Evolutionary conservation across 1,139 yeast species (phyloP), one percentile per base, ranked within the genome.

Genomic region (Kazachstania sp.): DNA sequence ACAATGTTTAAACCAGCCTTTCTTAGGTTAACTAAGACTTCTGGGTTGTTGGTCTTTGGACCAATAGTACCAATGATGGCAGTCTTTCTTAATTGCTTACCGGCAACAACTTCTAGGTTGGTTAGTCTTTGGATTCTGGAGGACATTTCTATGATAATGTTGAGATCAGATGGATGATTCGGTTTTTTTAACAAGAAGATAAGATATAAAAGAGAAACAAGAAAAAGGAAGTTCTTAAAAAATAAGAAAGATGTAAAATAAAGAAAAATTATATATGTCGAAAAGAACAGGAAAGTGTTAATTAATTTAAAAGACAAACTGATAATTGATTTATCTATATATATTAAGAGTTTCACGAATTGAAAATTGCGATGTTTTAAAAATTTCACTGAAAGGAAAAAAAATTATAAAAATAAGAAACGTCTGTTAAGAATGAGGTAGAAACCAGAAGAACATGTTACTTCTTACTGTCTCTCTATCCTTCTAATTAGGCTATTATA

Each of bases 31-130:
- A 83, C 88, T 68, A 92, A 73, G 59, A 79, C 77, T 65, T 90
- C 97, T 58, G 82, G 92, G 63, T 76, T 72, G 81, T 92, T 92
- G 72, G 97, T 86, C 76, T 87, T 88, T 64, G 99, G 99, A 62
- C 83, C 98, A 71, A 92, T 92, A 61, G 98, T 92, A 68, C 98
- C 97, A 65, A 92, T 90, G 72, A 92, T 92, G 54, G 97, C 84
- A 51, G 96, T 84, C 71, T 97, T 87, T 75, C 98, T 92, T 69
- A 79, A 77, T 68, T 81, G 82, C 70, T 81, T 78, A 68, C 85
- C 86, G 53, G 97, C 95, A 51, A 54, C 55, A 62, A 87, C 81
- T 73, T 92, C 83, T 68, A 92, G 79, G 61, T 80, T 72, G 61
- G 90, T 78, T 71, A 92, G 80, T 97, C 98, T 92, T 60, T 76